phyloP scores from a whole-genome alignment of 148 eudicot genomes.

The Chenopodium suecicum region DNA sequence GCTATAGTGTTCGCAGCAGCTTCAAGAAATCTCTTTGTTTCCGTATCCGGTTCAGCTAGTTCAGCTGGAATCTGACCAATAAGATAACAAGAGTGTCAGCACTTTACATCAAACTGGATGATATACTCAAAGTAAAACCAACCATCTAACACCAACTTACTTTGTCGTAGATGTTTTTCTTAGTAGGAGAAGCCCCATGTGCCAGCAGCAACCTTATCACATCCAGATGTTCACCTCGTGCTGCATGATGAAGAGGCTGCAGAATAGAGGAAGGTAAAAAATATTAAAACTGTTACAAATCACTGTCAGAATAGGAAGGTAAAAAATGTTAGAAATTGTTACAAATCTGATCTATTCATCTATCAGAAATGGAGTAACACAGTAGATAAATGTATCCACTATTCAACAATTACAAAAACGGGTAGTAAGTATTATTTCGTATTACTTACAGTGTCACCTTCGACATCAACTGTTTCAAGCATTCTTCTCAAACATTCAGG shows the following conservation, averaged over 20 bases:
- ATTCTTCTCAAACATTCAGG: slow-evolving; percentile 57
- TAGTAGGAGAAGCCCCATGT: slow-evolving; percentile 67
- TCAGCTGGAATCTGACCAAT: slow-evolving; percentile 53
- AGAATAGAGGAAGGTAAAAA: neutral
- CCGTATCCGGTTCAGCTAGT: slow-evolving; percentile 52
- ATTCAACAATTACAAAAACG: neutral
- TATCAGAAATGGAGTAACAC: neutral
- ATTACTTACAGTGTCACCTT: slow-evolving; percentile 88
- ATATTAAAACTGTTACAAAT: neutral
- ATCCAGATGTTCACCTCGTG: slow-evolving; percentile 78
- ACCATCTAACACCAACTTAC: slow-evolving; percentile 28
- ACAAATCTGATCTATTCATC: neutral
- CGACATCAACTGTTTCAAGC: slow-evolving; percentile 84
- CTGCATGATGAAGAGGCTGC: slow-evolving; percentile 99
- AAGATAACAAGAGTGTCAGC: neutral
- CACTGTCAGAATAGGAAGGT: neutral
- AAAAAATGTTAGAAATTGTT: neutral
- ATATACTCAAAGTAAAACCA: neutral
- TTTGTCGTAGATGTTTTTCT: slow-evolving; percentile 65
- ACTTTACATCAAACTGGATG: neutral
- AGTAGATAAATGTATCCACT: neutral
- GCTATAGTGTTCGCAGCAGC: slow-evolving; percentile 39
- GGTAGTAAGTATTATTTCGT: neutral
- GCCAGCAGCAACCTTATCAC: slow-evolving; percentile 60
- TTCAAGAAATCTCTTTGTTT: slow-evolving; percentile 48